Evolutionary conservation across 805 yeast species (phyloP).

Genomic region (Ogataea ganodermae): DNA sequence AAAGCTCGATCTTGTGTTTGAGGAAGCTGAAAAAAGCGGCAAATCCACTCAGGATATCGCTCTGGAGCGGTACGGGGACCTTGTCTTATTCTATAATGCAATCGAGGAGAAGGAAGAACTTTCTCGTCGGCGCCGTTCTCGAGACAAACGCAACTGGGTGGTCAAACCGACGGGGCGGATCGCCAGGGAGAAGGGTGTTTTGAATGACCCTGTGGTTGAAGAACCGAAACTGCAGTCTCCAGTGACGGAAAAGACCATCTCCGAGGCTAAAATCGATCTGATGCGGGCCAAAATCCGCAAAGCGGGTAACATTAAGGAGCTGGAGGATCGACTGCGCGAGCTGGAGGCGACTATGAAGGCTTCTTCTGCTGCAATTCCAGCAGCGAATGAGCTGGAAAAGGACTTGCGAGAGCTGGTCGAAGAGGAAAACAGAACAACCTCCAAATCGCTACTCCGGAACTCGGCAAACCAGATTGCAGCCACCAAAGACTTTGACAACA

Average conservation of each 20-base stretch:
- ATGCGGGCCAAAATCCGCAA: constrained; percentile 37
- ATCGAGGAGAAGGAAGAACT: constrained; percentile 37
- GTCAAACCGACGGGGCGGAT: constrained; percentile 30
- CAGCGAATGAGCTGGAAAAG: background rate
- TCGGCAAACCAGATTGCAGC: constrained; percentile 37
- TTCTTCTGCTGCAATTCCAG: background rate
- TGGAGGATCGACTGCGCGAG: constrained; percentile 29
- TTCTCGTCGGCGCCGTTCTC: constrained; percentile 19
- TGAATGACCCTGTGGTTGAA: constrained; percentile 1
- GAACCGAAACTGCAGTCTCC: background rate
- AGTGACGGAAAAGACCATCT: constrained; percentile 21
- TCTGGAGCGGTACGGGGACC: constrained; percentile 31
- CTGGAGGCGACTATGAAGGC: constrained; percentile 13
- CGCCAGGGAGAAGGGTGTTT: constrained; percentile 22
- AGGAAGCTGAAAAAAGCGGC: constrained; percentile 23
- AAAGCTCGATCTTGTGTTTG: constrained; percentile 31
- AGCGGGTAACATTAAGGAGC: constrained; percentile 23
- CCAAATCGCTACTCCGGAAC: constrained; percentile 18
- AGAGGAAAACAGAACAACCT: constrained; percentile 33
- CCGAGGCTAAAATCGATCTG: constrained; percentile 35
- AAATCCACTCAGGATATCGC: constrained; percentile 30
- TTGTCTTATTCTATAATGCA: constrained; percentile 33
- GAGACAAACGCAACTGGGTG: constrained; percentile 21
- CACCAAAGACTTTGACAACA: constrained; percentile 38
- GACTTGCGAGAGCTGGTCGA: constrained; percentile 1